Evolutionary conservation across 202 grass and related monocot genomes (phyloP), one percentile per base, ranked within the genome.

Genomic region (Setaria viridis): DNA sequence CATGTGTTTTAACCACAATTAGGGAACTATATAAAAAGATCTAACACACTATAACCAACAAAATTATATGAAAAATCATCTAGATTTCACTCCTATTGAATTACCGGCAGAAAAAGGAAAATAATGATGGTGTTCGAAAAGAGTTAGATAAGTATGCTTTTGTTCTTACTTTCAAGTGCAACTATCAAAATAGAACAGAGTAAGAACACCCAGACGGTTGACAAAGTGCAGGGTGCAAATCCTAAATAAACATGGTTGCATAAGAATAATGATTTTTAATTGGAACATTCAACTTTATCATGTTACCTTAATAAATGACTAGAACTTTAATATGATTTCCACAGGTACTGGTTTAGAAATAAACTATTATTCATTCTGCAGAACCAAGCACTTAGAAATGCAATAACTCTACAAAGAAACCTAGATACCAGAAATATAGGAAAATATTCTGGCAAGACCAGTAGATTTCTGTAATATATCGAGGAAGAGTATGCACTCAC

Each of bases 401-500:
- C 17, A 54, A 39, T 16, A 74, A 75, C 13, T 53, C 1, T 58
- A 78, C 39, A 41, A 41, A 41, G 39, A 41, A 41, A 41, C 39
- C 39, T 6, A 41, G 39, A 41, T 41, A 41, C 39, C 39, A 41
- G 6, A 37, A 41, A 41, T 41, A 41, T 41, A 41, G 39, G 39
- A 41, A 41, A 41, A 66, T 66, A 6, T 7, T 65, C 30, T 8
- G 6, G 32, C 25, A 58, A 35, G 39, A 84, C 32, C 35, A n/a
- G 32, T 41, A 70, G 2, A 64, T 16, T 56, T 77, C 7, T 33
- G 30, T 30, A 81, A 75, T 70, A 35, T 71, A 76, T 54, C 11
- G 15, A 85, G 56, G 51, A 63, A 79, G 47, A 67, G 54, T 82
- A 64, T 72, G 30, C 60, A 94, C 86, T 92, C 75, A 98, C 95